phyloP scores from a whole-genome alignment of 2,329 filamentous ascomycete genomes.

The Xylariaceae sp. region DNA sequence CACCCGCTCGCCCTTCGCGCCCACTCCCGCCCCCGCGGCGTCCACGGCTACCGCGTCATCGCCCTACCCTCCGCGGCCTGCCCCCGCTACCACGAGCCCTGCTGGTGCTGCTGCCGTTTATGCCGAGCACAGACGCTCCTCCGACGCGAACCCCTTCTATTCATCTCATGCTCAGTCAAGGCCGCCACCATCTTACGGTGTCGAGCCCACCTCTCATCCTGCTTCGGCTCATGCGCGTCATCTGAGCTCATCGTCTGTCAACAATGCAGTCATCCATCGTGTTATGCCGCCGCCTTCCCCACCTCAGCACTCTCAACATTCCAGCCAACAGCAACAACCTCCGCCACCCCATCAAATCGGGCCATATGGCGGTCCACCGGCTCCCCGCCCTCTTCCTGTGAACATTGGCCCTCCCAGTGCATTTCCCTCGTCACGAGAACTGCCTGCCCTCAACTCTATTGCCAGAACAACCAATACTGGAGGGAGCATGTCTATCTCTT shows the following conservation, averaged over 20 bases:
- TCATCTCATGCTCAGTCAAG: constrained; percentile 31
- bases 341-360: constrained; percentile 29
- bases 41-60: constrained; percentile 10
- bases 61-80: constrained; percentile 28
- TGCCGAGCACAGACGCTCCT: constrained; percentile 27
- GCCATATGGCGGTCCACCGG: constrained; percentile 28
- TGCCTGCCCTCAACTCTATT: constrained; percentile 35
- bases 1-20: constrained; percentile 26
- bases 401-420: constrained; percentile 30
- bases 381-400: constrained; percentile 28
- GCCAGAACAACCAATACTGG: constrained; percentile 43
- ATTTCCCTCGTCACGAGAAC: constrained; percentile 31
- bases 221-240: constrained; percentile 30
- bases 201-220: constrained; percentile 30
- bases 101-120: constrained; percentile 15
- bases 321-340: constrained; percentile 22
- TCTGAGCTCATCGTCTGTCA: constrained; percentile 31
- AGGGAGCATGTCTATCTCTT: constrained; percentile 58
- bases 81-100: constrained; percentile 27
- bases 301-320: constrained; percentile 29
- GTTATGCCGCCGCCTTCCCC: constrained; percentile 30
- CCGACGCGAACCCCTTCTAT: constrained; percentile 30
- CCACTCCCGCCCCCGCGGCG: constrained; percentile 12
- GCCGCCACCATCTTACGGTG: constrained; percentile 25
- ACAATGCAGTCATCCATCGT: constrained; percentile 25